These are phyloP conservation scores for Acidomyces sp. DNA, from an alignment of 495 filamentous ascomycete genomes.

Conservation along the genomic window DNA sequence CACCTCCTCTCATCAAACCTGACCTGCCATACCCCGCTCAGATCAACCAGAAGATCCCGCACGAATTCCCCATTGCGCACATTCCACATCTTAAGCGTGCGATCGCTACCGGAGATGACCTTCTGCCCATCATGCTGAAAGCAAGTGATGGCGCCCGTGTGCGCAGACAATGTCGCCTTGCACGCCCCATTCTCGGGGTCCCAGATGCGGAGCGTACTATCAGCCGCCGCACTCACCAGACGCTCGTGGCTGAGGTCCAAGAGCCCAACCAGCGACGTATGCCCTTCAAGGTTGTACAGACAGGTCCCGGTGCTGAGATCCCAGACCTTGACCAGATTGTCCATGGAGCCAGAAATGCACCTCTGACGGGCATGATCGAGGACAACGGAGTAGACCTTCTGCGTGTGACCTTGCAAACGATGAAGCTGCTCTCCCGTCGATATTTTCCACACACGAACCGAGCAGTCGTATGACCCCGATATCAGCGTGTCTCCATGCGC, in stretches of 20 bases:
- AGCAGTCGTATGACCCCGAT: constrained; percentile 95
- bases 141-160: constrained; percentile 95
- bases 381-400: constrained; percentile 97
- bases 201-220: constrained; percentile 93
- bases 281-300: constrained; percentile 83
- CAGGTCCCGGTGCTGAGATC: constrained; percentile 78
- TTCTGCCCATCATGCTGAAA: constrained; percentile 98
- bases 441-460: constrained; percentile 93
- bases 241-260: constrained; percentile 77
- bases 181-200: constrained; percentile 89
- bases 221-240: constrained; percentile 87
- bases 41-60: constrained; percentile 85
- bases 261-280: constrained; percentile 84
- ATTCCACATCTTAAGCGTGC: constrained; percentile 98
- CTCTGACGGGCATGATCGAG: constrained; percentile 82
- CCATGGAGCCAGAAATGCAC: constrained; percentile 98
- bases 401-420: constrained; percentile 71
- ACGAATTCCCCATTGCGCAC: constrained; percentile 83
- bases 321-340: constrained; percentile 96
- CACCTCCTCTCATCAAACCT: constrained; percentile 92
- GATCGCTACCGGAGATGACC: constrained; percentile 89
- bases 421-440: constrained; percentile 86
- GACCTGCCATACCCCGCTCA: constrained; percentile 96
- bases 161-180: constrained; percentile 75
- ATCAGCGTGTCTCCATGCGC: constrained; percentile 93